Base-by-base conservation (phyloP, 345 rosid species). In the Raphanus raphanistrum region DNA sequence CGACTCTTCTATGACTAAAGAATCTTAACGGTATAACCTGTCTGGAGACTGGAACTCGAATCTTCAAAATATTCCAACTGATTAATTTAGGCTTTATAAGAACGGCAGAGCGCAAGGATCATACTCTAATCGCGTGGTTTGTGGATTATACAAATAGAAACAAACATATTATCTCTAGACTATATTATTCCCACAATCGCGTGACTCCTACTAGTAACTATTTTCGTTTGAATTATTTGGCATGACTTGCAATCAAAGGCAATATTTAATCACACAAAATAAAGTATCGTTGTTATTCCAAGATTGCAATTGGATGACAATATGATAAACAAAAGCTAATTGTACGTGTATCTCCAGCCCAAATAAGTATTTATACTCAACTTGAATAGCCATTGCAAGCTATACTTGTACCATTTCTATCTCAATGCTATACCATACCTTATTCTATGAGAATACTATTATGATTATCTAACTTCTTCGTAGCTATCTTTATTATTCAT, bases 171-270 rank as follows among this genome's bases (percentile, higher is more conserved):
- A 31, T 63, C 32, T 73, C n/a, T 21, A 63, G 45, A 72, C 8
- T 63, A 50, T 12, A 13, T 13, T 45, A 45, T 45, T 50, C 64
- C 7, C 63, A 63, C 16, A 63, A 76, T 76, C 62, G 55, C 80
- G 80, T 76, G 80, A 76, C 70, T 61, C 80, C 57, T 33, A 69
- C 74, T 60, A 62, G 27, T 26, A 76, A 26, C 4, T 60, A 7
- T 43, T 76, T 60, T 50, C 28, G 9, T 68, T 13, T 33, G 73
- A 68, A 76, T 69, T 32, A 61, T 76, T 45, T 69, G 55, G 57
- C 63, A 62, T 69, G 74, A 26, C 69, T 70, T 62, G 68, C 7
- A 66, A 60, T 68, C 68, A 45, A 68, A 75, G 68, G 50, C 79
- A 59, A 58, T 64, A 66, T 32, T 68, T 11, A 75, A 66, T 75